Percentiles rank a stretch among this genome's conserved stretches.
Conservation (phyloP, 2,329 filamentous ascomycete species). For the Chaetomiaceae sp. region DNA sequence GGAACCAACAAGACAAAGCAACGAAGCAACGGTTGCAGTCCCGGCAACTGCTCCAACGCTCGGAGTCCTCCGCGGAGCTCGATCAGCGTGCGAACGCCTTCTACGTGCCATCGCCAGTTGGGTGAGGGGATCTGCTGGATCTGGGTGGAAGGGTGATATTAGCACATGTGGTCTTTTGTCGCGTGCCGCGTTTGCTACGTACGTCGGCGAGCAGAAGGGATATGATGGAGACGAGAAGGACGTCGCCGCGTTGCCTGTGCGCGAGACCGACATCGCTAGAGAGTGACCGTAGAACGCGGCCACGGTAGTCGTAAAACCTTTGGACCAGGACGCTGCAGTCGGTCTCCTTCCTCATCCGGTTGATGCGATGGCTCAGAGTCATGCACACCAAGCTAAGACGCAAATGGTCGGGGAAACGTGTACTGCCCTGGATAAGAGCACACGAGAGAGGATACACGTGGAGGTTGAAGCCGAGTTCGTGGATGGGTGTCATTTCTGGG, state of each 20-base stretch:
- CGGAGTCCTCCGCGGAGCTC: slow-evolving; percentile 33
- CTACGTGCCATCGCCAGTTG: slow-evolving; percentile 35
- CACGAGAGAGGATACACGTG: background rate
- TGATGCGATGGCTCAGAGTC: slow-evolving; percentile 33
- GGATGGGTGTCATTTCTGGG: slow-evolving; percentile 2
- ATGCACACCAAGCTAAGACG: slow-evolving; percentile 10
- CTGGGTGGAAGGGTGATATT: slow-evolving; percentile 17
- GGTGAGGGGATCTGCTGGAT: slow-evolving; percentile 30
- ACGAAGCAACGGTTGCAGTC: background rate
- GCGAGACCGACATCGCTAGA: background rate
- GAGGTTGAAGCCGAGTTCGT: slow-evolving; percentile 5
- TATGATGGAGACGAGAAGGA: slow-evolving; percentile 32
- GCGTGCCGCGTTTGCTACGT: slow-evolving; percentile 12
- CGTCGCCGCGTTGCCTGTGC: slow-evolving; percentile 21
- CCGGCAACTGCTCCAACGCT: slow-evolving; percentile 20
- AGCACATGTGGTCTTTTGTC: too few relatives aligned
- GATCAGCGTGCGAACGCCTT: slow-evolving; percentile 33
- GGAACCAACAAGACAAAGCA: background rate
- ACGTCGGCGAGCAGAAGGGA: slow-evolving; percentile 34
- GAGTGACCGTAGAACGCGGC: slow-evolving; percentile 31
- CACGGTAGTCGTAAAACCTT: slow-evolving; percentile 32
- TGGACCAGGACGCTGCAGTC: slow-evolving; percentile 22
- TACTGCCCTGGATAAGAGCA: background rate
- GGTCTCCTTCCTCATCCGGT: slow-evolving; percentile 24
- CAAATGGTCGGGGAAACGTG: background rate